Evolutionary conservation across 2,329 filamentous ascomycete genomes (phyloP).

Genomic region (Pestalotiopsis sp.): DNA sequence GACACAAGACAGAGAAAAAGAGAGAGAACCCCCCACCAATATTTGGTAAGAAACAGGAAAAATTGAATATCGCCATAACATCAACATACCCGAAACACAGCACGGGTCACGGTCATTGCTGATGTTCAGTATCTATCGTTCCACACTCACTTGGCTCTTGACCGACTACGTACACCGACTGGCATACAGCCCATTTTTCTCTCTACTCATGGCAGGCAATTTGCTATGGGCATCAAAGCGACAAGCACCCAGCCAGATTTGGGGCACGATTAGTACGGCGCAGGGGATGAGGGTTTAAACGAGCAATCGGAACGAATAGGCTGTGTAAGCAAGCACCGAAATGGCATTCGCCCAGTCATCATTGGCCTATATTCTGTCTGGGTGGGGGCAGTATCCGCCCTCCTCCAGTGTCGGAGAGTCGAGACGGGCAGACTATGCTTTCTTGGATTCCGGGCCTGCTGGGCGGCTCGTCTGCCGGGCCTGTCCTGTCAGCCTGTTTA

Average conservation of each 20-base stretch:
- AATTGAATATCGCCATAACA: not conserved
- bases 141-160: no score
- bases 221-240: no score
- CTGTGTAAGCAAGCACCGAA: not conserved
- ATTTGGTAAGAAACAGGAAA: not conserved
- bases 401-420: constrained; percentile 3
- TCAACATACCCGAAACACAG: not conserved
- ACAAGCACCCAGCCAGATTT: no score
- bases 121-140: no score
- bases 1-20: not conserved
- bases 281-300: no score
- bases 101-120: no score
- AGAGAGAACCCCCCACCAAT: not conserved
- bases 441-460: not conserved
- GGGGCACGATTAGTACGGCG: no score
- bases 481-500: not conserved
- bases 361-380: constrained; percentile 1
- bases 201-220: no score
- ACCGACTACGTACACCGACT: no score
- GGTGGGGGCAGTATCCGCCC: constrained; percentile 1
- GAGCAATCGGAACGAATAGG: no score
- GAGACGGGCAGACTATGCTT: not conserved
- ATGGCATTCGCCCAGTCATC: not conserved
- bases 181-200: no score
- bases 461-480: not conserved